These are phyloP conservation scores for Pichia inconspicua DNA, from an alignment of 1,139 yeast species.

Conservation along the genomic window DNA sequence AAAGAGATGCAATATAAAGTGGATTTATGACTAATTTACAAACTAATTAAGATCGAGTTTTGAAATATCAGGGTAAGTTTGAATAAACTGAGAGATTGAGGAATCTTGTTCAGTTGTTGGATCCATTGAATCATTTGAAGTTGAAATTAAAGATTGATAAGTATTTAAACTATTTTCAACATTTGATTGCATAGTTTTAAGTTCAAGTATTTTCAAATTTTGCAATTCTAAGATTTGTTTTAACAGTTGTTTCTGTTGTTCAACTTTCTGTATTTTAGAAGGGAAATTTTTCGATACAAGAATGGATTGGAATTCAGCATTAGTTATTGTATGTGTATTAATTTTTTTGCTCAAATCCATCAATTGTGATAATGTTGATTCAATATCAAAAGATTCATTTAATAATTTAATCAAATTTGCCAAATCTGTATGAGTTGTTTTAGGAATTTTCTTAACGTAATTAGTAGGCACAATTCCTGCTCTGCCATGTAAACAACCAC, in stretches of 20 bases:
- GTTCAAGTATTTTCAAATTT: constrained; percentile 43
- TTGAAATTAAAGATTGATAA: constrained; percentile 49
- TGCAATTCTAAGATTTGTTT: constrained; percentile 25
- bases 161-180: constrained; percentile 57
- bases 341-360: constrained; percentile 28
- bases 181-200: constrained; percentile 61
- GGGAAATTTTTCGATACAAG: constrained; percentile 24
- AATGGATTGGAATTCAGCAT: constrained; percentile 23
- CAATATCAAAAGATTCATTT: constrained; percentile 50
- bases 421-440: constrained; percentile 51
- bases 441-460: constrained; percentile 75
- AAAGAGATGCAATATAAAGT: neutral
- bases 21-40: neutral
- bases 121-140: neutral
- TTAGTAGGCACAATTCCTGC: constrained; percentile 91
- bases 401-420: constrained; percentile 32
- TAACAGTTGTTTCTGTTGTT: constrained; percentile 16
- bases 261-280: constrained; percentile 21
- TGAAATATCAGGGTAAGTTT: constrained; percentile 14
- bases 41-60: constrained; percentile 4
- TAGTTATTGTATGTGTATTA: constrained; percentile 20
- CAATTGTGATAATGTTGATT: constrained; percentile 53
- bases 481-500: constrained; percentile 74
- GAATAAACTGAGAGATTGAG: constrained; percentile 12
- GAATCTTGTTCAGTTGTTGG: constrained; percentile 5